Percentiles rank a stretch among this genome's conserved stretches.
Conservation (phyloP, 495 filamentous ascomycete genomes). For the Talaromyces trachyspermus region DNA sequence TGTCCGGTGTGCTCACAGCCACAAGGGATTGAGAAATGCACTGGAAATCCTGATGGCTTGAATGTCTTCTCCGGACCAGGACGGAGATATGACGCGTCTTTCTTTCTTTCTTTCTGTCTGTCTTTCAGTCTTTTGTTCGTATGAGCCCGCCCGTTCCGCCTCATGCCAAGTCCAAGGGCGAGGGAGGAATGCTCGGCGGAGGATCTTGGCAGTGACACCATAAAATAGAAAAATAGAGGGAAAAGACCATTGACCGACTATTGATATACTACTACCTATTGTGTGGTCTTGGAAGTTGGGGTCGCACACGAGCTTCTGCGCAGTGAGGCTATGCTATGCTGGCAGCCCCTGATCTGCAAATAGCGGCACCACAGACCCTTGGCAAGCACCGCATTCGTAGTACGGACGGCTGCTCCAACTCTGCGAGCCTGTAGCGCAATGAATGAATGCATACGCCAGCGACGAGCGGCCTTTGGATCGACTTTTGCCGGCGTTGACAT, state of each 20-base stretch:
- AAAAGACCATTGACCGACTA: too few relatives aligned
- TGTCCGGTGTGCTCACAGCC: constrained; percentile 8
- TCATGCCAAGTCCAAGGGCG: constrained; percentile 4
- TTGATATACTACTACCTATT: too few relatives aligned
- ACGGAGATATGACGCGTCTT: too few relatives aligned
- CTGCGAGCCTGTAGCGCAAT: neutral
- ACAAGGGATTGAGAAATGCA: constrained; percentile 7
- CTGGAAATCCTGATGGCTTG: constrained; percentile 8
- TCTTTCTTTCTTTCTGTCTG: too few relatives aligned
- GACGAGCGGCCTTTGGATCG: too few relatives aligned
- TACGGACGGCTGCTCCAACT: neutral
- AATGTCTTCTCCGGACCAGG: too few relatives aligned
- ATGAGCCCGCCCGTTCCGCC: constrained; percentile 2
- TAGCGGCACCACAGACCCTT: constrained; percentile 2
- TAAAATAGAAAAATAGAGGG: too few relatives aligned
- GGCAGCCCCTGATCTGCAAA: constrained; percentile 6
- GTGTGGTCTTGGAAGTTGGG: neutral
- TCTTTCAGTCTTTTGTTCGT: too few relatives aligned
- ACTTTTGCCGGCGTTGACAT: constrained; percentile 2
- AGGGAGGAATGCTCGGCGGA: constrained; percentile 4
- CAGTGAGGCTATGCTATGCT: constrained; percentile 5
- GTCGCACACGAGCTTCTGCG: neutral
- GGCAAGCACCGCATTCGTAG: neutral
- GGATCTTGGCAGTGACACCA: neutral
- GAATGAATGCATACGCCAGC: neutral